Evolutionary conservation across 352 stramenopile species (phyloP).

Genomic region (Pythium aquatile): DNA sequence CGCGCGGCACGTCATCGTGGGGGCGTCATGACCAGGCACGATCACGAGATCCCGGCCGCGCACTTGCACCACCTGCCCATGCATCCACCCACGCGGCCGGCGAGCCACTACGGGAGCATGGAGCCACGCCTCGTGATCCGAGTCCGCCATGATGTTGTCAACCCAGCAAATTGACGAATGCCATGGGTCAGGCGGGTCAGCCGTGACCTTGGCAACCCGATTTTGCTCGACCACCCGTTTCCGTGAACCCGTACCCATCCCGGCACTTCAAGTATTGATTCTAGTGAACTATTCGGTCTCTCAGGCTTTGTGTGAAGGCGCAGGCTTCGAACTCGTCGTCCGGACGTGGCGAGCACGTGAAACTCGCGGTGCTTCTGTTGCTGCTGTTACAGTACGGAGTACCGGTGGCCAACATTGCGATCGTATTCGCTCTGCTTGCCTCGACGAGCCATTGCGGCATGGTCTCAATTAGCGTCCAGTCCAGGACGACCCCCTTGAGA

Average conservation of each 20-base stretch:
- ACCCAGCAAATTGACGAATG: background rate
- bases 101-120: background rate
- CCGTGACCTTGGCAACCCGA: too few species aligned
- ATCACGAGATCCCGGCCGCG: background rate
- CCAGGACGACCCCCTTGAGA: conserved; percentile 13
- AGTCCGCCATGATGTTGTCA: background rate
- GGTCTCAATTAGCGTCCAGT: conserved; percentile 2
- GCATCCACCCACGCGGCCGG: background rate
- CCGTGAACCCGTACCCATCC: background rate
- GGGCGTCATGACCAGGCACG: background rate
- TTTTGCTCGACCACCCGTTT: too few species aligned
- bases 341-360: background rate
- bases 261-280: background rate
- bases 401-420: conserved; percentile 6
- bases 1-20: background rate
- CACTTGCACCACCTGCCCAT: background rate
- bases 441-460: conserved; percentile 18
- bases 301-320: conserved; percentile 14
- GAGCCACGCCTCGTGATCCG: background rate
- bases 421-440: background rate
- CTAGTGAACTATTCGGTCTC: background rate
- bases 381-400: conserved; percentile 5
- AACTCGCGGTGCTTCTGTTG: background rate
- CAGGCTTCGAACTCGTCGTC: conserved; percentile 23
- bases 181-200: background rate